Evolutionary conservation across 495 filamentous ascomycete genomes (phyloP).

Genomic region (Penicillium taxi): DNA sequence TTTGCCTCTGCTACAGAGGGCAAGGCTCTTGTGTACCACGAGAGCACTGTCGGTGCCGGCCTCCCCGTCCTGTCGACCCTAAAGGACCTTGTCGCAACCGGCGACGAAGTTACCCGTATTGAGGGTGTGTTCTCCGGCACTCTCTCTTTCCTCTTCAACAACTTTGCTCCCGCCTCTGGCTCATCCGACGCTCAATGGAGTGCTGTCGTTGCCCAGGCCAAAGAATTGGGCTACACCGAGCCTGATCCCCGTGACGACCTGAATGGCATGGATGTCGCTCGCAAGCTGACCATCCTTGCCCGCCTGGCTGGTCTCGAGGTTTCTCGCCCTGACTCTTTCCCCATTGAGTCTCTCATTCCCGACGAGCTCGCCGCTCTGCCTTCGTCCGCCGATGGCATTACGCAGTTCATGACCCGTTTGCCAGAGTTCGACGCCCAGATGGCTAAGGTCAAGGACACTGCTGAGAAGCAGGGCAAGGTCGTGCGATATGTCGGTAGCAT

Average conservation of each 20-base stretch:
- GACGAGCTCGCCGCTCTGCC: constrained; percentile 64
- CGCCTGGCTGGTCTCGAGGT: constrained; percentile 71
- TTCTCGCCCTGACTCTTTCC: constrained; percentile 71
- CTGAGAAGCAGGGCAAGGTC: constrained; percentile 81
- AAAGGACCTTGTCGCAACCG: constrained; percentile 80
- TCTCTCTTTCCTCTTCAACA: constrained; percentile 95
- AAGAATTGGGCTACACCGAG: constrained; percentile 93
- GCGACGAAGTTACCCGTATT: constrained; percentile 77
- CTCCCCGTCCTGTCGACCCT: constrained; percentile 87
- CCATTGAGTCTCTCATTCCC: constrained; percentile 86
- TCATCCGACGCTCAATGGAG: constrained; percentile 62
- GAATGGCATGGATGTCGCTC: constrained; percentile 90
- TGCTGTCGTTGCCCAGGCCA: constrained; percentile 78
- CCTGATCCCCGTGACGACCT: constrained; percentile 93
- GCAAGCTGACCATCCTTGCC: constrained; percentile 93
- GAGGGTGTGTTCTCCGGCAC: constrained; percentile 97
- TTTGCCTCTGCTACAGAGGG: constrained; percentile 53
- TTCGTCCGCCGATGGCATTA: constrained; percentile 49
- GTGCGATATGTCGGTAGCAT: constrained; percentile 91
- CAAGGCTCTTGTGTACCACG: constrained; percentile 79
- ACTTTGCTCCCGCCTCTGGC: constrained; percentile 69
- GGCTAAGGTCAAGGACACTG: constrained; percentile 67
- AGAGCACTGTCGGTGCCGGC: constrained; percentile 85
- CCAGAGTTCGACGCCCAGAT: constrained; percentile 75
- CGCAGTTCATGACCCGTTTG: constrained; percentile 73